phyloP scores from a whole-genome alignment of 2,329 filamentous ascomycete genomes.

The Coleophoma crateriformis region DNA sequence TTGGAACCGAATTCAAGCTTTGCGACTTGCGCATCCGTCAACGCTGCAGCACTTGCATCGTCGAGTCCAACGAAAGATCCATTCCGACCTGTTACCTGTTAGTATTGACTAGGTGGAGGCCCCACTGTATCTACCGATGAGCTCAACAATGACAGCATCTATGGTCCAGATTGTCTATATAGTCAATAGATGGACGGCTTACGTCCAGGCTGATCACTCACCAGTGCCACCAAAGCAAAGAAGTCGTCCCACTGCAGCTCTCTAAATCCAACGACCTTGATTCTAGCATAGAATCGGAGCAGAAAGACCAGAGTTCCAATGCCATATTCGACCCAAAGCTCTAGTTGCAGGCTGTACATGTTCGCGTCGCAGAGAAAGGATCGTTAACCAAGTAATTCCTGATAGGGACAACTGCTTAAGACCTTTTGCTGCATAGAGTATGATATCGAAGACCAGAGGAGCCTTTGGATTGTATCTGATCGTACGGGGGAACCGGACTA shows the following conservation, averaged over 20 bases:
- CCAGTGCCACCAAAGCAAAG: conserved; percentile 29
- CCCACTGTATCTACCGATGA: conserved; percentile 7
- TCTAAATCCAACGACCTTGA: conserved; percentile 33
- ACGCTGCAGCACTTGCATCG: conserved; percentile 23
- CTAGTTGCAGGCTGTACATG: conserved; percentile 7
- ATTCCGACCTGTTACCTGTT: conserved; percentile 23
- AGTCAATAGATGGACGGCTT: not conserved
- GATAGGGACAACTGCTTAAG: too few species aligned
- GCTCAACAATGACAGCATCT: not conserved
- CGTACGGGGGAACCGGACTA: too few species aligned
- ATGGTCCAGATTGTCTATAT: conserved; percentile 17
- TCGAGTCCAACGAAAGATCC: conserved; percentile 34
- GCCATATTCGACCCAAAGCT: conserved; percentile 38
- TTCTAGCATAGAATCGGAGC: conserved; percentile 32
- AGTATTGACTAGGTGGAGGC: not conserved
- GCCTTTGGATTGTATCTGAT: too few species aligned
- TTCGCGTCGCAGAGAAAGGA: not conserved
- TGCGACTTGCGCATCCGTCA: conserved; percentile 25
- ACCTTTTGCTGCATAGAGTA: not conserved
- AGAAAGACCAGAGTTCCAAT: conserved; percentile 32
- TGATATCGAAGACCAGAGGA: too few species aligned
- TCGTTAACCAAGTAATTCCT: too few species aligned
- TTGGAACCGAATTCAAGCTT: conserved; percentile 28
- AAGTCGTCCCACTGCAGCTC: conserved; percentile 37
- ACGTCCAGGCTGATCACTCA: conserved; percentile 25